Base-by-base conservation (phyloP, 2,329 filamentous ascomycete genomes). In the Fusarium solani-melongenae region DNA sequence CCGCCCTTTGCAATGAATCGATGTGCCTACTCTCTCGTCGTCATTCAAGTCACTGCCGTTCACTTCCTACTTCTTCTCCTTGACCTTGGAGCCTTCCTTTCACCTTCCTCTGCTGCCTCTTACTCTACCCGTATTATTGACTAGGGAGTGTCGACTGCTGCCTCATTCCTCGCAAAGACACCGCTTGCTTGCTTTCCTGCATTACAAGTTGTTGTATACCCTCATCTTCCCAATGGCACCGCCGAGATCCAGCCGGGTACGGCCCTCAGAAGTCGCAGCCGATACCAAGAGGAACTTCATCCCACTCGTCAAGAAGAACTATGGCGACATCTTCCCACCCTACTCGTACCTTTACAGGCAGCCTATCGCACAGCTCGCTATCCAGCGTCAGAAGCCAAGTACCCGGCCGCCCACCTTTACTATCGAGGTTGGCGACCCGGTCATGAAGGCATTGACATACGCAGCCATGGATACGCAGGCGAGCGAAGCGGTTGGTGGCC, bases 201-300 rank as follows among this genome's bases (percentile, higher is more conserved):
- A 33, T 69, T 46, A 38, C 60, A 51, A 55, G 55, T 60, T 64
- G 44, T 14, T 60, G 51, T 22, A 22, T 39, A 63, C 53, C 38
- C 36, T 44, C 46, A 64, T 31, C 44, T 61, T 69, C 58, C 51
- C 51, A 33, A 83, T 83, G 82, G 78, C 79, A 44, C 78, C 82
- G 24, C 75, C 79, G 49, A 82, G 75, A 71, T 77, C 80, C 33
- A 77, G 78, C 66, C 77, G 79, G 34, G 79, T 82, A 58, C 79
- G 80, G 76, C 82, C 82, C 34, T 82, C 91, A 44, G 92, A 94
- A 73, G 89, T 94, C 62, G 92, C 92, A 63, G 88, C 90, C 29
- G 92, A 94, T 79, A 92, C 92, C n/a, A 93, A 93, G 82, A 88
- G 87, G 76, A 87, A 88, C 67, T 93, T 91, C 79, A 91, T 94